Percentiles rank a stretch among this genome's conserved stretches.
phyloP scores from a whole-genome alignment of 805 yeast genomes.

The Allodekkera sacchari region DNA sequence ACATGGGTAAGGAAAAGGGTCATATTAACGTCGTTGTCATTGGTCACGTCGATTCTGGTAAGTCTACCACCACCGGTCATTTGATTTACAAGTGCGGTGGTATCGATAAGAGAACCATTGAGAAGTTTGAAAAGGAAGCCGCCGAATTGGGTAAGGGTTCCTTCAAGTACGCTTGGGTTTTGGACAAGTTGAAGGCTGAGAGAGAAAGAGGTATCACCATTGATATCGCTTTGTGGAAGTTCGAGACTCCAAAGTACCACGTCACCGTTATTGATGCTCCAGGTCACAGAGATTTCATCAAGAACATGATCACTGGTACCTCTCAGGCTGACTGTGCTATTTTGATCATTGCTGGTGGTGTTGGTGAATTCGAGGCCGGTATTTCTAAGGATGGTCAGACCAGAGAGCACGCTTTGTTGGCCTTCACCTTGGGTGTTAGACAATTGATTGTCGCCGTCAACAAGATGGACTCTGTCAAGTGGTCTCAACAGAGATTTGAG shows the following conservation, averaged over 20 bases:
- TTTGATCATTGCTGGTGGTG: conserved; percentile 82
- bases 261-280: conserved; percentile 92
- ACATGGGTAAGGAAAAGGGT: conserved; percentile 84
- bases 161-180: conserved; percentile 94
- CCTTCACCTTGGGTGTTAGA: conserved; percentile 79
- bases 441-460: conserved; percentile 82
- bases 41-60: conserved; percentile 99
- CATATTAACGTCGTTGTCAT: conserved; percentile 99
- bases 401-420: conserved; percentile 87
- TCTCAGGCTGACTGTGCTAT: conserved; percentile 89
- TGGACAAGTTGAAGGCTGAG: conserved; percentile 91
- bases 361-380: conserved; percentile 92
- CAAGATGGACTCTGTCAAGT: conserved; percentile 90
- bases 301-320: conserved; percentile 92
- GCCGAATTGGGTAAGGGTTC: conserved; percentile 95
- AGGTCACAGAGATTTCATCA: conserved; percentile 93
- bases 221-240: conserved; percentile 85
- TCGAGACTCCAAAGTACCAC: conserved; percentile 81
- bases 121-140: conserved; percentile 95
- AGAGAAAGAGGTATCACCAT: conserved; percentile 95
- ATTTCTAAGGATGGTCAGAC: conserved; percentile 91
- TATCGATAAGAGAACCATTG: conserved; percentile 95
- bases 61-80: conserved; percentile 99
- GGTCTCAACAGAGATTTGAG: conserved; percentile 73
- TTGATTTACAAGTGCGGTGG: conserved; percentile 98